These are phyloP conservation scores for Crucihimalaya himalaica DNA, from an alignment of 345 rosid genomes.

Conservation along the genomic window DNA sequence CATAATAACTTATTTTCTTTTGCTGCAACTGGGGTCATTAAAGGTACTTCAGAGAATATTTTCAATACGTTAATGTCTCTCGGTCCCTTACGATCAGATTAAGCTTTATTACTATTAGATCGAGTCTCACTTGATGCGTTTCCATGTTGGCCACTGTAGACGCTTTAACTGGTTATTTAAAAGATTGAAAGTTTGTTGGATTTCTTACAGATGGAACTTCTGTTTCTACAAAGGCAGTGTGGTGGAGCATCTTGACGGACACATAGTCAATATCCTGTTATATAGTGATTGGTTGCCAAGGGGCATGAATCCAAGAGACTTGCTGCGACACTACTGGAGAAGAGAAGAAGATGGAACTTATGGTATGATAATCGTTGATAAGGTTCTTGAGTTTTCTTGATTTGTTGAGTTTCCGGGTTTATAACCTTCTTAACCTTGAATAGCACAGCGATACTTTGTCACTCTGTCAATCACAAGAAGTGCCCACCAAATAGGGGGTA, in stretches of 20 bases:
- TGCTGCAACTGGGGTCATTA: conserved; percentile 53
- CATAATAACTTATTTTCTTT: background rate
- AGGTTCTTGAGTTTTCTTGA: background rate
- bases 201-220: conserved; percentile 83
- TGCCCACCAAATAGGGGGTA: conserved; percentile 73
- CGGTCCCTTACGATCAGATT: conserved; percentile 86
- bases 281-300: conserved; percentile 85
- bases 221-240: conserved; percentile 67
- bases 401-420: background rate
- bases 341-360: conserved; percentile 96
- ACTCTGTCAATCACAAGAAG: conserved; percentile 81
- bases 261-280: conserved; percentile 63
- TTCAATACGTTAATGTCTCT: conserved; percentile 80
- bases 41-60: conserved; percentile 82
- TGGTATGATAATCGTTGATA: conserved; percentile 47
- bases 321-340: conserved; percentile 90
- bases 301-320: conserved; percentile 83
- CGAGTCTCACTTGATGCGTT: background rate
- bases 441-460: conserved; percentile 77
- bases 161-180: background rate
- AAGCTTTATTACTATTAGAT: conserved; percentile 37
- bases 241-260: conserved; percentile 93
- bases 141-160: background rate
- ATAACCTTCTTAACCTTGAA: conserved; percentile 20
- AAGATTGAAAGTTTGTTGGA: background rate